phyloP scores from a whole-genome alignment of 306 rosid genomes.

The Sicyos edulis region DNA sequence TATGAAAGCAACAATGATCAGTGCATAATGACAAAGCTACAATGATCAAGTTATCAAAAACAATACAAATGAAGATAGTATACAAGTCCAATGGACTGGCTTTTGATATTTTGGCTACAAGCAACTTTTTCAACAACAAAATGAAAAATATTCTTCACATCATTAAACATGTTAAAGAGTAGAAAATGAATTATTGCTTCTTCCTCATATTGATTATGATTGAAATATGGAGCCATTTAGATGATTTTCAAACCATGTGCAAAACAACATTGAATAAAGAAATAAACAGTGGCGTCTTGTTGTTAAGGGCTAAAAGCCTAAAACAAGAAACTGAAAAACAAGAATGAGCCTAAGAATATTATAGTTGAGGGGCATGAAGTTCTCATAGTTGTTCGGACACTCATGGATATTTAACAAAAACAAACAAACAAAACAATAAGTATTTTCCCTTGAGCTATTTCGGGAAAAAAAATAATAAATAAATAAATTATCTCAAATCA shows the following conservation, averaged over 20 bases:
- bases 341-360: neutral
- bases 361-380: neutral
- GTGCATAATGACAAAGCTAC: neutral
- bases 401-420: neutral
- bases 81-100: neutral
- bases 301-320: conserved; percentile 5
- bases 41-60: conserved; percentile 6
- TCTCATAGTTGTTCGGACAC: no score
- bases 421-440: neutral
- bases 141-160: conserved; percentile 19
- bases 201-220: conserved; percentile 9
- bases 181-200: conserved; percentile 19
- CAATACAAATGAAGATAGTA: neutral
- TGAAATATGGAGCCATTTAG: conserved; percentile 12
- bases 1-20: no score
- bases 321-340: neutral
- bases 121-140: conserved; percentile 16
- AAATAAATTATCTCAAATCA: neutral
- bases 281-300: neutral
- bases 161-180: conserved; percentile 20
- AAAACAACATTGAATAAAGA: conserved; percentile 3
- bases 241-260: conserved; percentile 6
- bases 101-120: conserved; percentile 1
- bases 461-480: neutral
- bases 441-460: neutral